Evolutionary conservation across 225 moss, liverwort and hornwort species (phyloP).

Genomic region (Pseudoscleropodium purum): DNA sequence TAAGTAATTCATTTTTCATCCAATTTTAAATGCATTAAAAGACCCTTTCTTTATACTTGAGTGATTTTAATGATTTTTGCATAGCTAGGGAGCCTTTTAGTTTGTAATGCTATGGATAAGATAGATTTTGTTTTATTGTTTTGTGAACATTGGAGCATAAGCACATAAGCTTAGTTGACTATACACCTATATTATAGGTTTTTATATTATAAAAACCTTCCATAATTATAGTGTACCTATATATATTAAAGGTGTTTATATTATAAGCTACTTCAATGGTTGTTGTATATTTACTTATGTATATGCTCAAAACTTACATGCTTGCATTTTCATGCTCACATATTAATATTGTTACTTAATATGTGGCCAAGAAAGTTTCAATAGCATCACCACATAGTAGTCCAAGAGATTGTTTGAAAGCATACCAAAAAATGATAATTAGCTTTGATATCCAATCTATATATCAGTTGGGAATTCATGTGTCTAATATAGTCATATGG

Average conservation of each 20-base stretch:
- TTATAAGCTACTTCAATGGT: too few species aligned
- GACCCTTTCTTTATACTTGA: not conserved
- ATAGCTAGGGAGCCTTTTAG: not conserved
- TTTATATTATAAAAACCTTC: too few species aligned
- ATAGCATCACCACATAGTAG: not conserved
- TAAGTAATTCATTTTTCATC: not conserved
- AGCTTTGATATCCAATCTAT: fast-evolving
- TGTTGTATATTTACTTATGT: too few species aligned
- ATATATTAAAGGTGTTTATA: too few species aligned
- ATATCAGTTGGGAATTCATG: fast-evolving
- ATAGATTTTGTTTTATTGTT: too few species aligned
- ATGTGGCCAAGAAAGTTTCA: not conserved
- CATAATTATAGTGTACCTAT: too few species aligned
- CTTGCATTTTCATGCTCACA: too few species aligned
- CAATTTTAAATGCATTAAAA: not conserved
- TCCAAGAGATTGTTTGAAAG: not conserved
- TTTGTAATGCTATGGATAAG: not conserved
- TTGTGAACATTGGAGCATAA: too few species aligned
- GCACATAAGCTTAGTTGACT: too few species aligned
- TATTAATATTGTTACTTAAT: not conserved
- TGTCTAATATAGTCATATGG: not conserved
- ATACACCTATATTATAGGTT: too few species aligned
- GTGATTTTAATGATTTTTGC: not conserved
- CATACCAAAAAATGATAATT: fast-evolving
- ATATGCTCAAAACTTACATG: too few species aligned